Evolutionary conservation across 257 asterid genomes (phyloP).

Genomic region (Ilex aquifolium): DNA sequence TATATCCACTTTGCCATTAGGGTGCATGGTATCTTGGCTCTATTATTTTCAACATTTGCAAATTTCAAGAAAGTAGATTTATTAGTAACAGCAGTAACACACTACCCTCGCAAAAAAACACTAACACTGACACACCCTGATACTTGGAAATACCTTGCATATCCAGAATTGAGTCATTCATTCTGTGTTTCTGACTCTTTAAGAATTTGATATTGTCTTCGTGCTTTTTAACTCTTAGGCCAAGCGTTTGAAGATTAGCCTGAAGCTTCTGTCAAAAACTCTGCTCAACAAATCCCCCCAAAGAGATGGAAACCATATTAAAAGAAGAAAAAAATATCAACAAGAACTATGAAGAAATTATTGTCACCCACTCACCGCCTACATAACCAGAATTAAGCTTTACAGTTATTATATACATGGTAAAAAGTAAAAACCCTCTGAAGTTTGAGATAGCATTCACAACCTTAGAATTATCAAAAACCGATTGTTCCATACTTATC

Average conservation of each 20-base stretch:
- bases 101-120: no score
- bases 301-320: not conserved
- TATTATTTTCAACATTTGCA: no score
- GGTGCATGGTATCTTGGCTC: no score
- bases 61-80: conserved; percentile 1
- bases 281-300: not conserved
- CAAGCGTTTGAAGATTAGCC: conserved; percentile 52
- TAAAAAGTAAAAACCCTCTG: no score
- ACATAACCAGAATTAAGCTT: no score
- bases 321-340: not conserved
- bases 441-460: no score
- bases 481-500: conserved; percentile 12
- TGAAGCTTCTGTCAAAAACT: conserved; percentile 43
- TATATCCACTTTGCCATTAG: no score
- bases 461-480: conserved; percentile 15
- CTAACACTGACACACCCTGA: not conserved
- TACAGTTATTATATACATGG: no score
- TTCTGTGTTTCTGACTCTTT: conserved; percentile 26
- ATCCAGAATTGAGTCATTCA: conserved; percentile 58
- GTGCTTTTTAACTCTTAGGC: conserved; percentile 48
- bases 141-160: conserved; percentile 36
- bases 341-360: not conserved
- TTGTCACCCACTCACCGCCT: not conserved
- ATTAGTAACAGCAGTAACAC: not conserved
- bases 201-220: conserved; percentile 55